Base-by-base conservation (phyloP, 2,329 filamentous ascomycete species). In the Cytospora piceicola region DNA sequence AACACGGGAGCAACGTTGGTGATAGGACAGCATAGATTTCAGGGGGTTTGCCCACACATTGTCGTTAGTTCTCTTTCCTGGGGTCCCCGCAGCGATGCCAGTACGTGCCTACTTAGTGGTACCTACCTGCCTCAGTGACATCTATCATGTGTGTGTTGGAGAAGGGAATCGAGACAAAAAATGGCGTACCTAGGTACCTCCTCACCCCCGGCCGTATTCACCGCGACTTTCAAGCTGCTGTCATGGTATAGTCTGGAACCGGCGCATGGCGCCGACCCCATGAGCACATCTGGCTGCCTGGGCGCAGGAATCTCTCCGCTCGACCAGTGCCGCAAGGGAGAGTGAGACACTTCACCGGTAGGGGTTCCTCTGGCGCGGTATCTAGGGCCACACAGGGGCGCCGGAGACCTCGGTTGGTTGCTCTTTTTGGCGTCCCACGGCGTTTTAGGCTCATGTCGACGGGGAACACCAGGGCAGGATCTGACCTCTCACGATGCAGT, bases 261-360 rank as follows among this genome's bases (percentile, higher is more conserved):
- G 46, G 46, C n/a, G 24, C 17, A 49, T 12, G 46, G 46, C 46
- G n/a, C 24, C 20, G 46, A 14, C 22, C 46, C 46, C 46, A 22
- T 42, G 39, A 7, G 15, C 39, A n/a, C 39, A 20, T 6, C 20
- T n/a, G n/a, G 20, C 17, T 42, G 12, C n/a, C n/a, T n/a, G n/a
- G n/a, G n/a, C 20, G n/a, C 42, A 9, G 20, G 42, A 22, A 2
- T 24, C 46, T 24, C 22, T n/a, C 22, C 46, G 22, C 46, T 49
- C 46, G n/a, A 49, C 46, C 46, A 49, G 46, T 49, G 46, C 46
- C 46, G n/a, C n/a, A 22, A 49, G 46, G 46, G 22, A 49, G 11
- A 14, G 9, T 49, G 46, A 49, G 46, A 49, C 46, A 49, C 46
- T 49, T 8, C 22, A 6, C 22, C 7, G n/a, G 20, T 22, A 9